Evolutionary conservation across 2,329 filamentous ascomycete species (phyloP).

Genomic region (Cryphonectria japonica): DNA sequence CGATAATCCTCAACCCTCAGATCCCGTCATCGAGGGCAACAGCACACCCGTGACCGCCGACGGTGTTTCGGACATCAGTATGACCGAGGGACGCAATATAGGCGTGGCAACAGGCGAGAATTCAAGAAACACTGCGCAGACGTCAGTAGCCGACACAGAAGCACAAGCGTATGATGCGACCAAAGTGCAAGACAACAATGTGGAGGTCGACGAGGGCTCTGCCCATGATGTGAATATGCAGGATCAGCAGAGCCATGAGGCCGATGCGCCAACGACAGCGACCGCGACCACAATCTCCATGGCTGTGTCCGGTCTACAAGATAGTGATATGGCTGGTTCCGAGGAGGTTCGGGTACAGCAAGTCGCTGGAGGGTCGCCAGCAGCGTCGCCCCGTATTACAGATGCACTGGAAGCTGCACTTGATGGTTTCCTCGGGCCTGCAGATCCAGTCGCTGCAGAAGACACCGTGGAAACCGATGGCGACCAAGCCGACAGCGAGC

Average conservation of each 20-base stretch:
- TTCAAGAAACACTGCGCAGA: not conserved
- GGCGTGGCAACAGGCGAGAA: not conserved
- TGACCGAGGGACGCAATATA: conserved; percentile 8
- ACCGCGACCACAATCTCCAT: no score
- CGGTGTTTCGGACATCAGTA: conserved; percentile 10
- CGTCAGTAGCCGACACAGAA: not conserved
- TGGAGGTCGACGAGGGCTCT: not conserved
- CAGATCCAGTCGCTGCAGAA: not conserved
- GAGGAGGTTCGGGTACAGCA: conserved; percentile 4
- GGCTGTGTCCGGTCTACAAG: not conserved
- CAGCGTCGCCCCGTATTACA: conserved; percentile 30
- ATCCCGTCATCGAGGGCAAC: conserved; percentile 31
- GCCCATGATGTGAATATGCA: conserved; percentile 19
- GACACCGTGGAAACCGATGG: not conserved
- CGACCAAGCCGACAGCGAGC: not conserved
- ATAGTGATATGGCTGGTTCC: conserved; percentile 7
- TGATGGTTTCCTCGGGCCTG: conserved; percentile 29
- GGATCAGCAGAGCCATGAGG: not conserved
- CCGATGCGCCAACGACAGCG: not conserved
- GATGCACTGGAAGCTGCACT: conserved; percentile 35
- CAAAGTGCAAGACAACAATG: not conserved
- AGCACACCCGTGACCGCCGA: conserved; percentile 25
- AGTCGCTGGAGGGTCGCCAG: conserved; percentile 3
- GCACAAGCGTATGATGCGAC: not conserved
- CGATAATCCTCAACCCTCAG: conserved; percentile 31